phyloP scores from a whole-genome alignment of 306 rosid species.

The Ochetophila trinervis region DNA sequence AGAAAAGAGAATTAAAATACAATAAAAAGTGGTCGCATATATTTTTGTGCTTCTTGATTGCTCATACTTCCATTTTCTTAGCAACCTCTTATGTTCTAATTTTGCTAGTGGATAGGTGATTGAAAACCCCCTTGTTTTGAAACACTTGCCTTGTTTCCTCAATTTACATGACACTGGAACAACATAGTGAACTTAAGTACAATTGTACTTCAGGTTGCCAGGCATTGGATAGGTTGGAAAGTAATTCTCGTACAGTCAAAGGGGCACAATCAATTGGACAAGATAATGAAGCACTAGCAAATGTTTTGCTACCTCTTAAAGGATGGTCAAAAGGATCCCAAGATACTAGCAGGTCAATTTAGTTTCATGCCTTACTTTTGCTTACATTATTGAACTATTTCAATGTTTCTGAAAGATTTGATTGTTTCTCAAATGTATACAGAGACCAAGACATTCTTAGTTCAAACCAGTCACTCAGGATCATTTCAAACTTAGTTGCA shows the following conservation, averaged over 20 bases:
- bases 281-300: conserved; percentile 71
- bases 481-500: conserved; percentile 81
- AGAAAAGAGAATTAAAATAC: background rate
- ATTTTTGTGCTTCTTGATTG: background rate
- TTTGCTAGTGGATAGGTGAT: no score
- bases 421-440: conserved; percentile 26
- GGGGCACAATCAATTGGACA: conserved; percentile 75
- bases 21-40: background rate
- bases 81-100: no score
- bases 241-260: conserved; percentile 72
- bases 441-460: conserved; percentile 60
- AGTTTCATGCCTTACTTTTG: conserved; percentile 6
- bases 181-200: background rate
- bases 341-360: conserved; percentile 51
- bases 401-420: conserved; percentile 10
- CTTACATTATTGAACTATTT: background rate
- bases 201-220: conserved; percentile 51
- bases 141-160: conserved; percentile 1
- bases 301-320: conserved; percentile 61
- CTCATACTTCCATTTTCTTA: background rate
- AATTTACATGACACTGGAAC: background rate
- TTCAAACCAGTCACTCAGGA: conserved; percentile 67
- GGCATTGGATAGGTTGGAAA: conserved; percentile 69
- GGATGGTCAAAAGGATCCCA: conserved; percentile 66
- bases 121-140: no score